A percentile compares a stretch with the other conserved stretches of the same genome.
These are phyloP conservation scores for Sideroxylon spinosum DNA, from an alignment of 179 eudicot genomes.

Conservation along the genomic window DNA sequence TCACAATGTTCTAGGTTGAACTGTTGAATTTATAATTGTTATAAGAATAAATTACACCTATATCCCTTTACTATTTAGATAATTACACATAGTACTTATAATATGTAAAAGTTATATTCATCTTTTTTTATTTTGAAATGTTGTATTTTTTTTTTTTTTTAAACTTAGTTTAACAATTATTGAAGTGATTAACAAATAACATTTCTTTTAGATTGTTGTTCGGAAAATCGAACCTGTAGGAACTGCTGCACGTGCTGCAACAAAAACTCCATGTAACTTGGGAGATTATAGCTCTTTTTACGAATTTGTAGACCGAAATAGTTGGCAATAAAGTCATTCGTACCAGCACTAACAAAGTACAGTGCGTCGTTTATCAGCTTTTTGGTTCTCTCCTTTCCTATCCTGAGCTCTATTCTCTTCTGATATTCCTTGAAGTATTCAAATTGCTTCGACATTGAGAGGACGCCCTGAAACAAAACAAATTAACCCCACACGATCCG, in stretches of 20 bases:
- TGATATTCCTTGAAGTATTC: constrained; percentile 60
- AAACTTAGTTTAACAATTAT: too few relatives aligned
- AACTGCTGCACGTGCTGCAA: constrained; percentile 35
- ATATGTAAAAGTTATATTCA: too few relatives aligned
- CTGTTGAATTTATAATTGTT: too few relatives aligned
- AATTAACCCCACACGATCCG: not conserved
- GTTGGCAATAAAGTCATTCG: constrained; percentile 61
- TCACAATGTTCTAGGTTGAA: too few relatives aligned
- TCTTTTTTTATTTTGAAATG: too few relatives aligned
- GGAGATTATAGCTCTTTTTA: constrained; percentile 28
- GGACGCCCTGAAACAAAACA: constrained; percentile 43
- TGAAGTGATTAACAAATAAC: not conserved
- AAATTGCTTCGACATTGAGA: constrained; percentile 46
- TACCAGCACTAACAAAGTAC: constrained; percentile 57
- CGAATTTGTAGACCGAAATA: constrained; percentile 51
- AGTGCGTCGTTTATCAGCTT: constrained; percentile 37
- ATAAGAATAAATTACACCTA: too few relatives aligned
- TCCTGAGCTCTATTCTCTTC: constrained; percentile 30
- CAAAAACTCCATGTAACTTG: constrained; percentile 47
- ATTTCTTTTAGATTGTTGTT: not conserved
- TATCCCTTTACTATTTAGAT: too few relatives aligned
- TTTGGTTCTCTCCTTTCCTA: constrained; percentile 46
- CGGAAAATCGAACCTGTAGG: constrained; percentile 36
- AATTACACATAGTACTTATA: too few relatives aligned
- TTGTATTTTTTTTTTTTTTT: too few relatives aligned